Percentiles rank a stretch among this genome's conserved stretches.
Evolutionary conservation across 345 rosid genomes (phyloP).

Genomic region (Pistacia atlantica): DNA sequence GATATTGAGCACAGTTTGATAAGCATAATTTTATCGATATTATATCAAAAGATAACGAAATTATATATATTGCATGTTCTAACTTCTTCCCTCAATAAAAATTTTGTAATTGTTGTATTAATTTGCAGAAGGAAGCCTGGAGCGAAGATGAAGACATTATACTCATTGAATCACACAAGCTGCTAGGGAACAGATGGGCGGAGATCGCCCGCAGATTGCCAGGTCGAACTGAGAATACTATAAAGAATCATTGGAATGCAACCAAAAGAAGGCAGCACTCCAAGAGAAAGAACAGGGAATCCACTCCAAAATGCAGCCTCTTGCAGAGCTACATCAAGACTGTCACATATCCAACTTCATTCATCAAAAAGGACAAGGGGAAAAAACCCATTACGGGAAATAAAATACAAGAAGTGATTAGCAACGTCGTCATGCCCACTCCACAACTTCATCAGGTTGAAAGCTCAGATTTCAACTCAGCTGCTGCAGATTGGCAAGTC

Average conservation of each 20-base stretch:
- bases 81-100: no score
- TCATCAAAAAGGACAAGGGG: background rate
- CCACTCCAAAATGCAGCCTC: constrained; percentile 7
- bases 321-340: constrained; percentile 46
- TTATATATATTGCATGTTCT: no score
- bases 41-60: no score
- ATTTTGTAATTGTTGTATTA: background rate
- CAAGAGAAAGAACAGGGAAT: constrained; percentile 39
- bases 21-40: no score
- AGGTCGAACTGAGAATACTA: constrained; percentile 64
- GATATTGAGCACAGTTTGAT: no score
- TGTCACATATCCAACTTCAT: constrained; percentile 7
- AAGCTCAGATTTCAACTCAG: background rate
- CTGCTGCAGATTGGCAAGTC: background rate
- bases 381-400: no score
- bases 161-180: constrained; percentile 48
- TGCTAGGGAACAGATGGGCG: constrained; percentile 71
- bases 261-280: constrained; percentile 51
- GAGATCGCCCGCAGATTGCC: constrained; percentile 63
- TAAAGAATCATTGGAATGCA: constrained; percentile 63
- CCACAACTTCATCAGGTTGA: background rate
- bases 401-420: background rate
- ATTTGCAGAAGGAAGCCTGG: constrained; percentile 71
- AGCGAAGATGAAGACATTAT: constrained; percentile 59
- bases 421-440: background rate